Base-by-base conservation (phyloP, 352 stramenopile species). In the Phytophthora foliorum region DNA sequence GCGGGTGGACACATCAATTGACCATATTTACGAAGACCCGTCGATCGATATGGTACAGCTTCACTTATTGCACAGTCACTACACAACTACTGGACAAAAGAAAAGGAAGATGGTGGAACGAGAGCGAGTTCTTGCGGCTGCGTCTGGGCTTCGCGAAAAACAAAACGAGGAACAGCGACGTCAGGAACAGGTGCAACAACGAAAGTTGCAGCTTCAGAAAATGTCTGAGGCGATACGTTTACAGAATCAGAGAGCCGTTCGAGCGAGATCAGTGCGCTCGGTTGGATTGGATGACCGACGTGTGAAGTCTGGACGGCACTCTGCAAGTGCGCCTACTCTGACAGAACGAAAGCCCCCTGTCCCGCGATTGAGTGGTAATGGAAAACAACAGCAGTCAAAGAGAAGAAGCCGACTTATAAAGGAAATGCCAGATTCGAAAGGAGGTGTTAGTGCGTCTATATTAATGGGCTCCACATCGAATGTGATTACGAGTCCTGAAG, bases 21-120 rank as follows among this genome's bases (percentile, higher is more conserved):
- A 91, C 19, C 69, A 84, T 38, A 81, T 91, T 13, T 92, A 83
- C 29, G 70, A 85, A 38, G 79, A 91, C 31, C 72, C 77, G 8
- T 78, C 78, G 2, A 81, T 86, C 2, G 81, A 89, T 44, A 36
- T 81, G 11, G 76, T 88, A 17, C 80, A 88, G 38, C 41, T 81
- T 6, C 69, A 81, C 22, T 67, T 89, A 11, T 32, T 85, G 3
- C 78, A 89, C 16, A 67, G 44, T 10, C 57, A 69, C 32, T 44
- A 70, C 25, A 69, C 59, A 14, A 24, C 44, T 6, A 68, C 38
- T 21, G 60, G 49, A 6, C 65, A 67, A 6, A 80, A 79, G 29
- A 80, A 84, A 24, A 69, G 78, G 5, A 90, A 82, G 63, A 56
- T 66, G 6, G 21, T 80, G 6, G 84, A 89, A 36, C 70, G 63